Evolutionary conservation across 2,329 filamentous ascomycete genomes (phyloP), one percentile per base, ranked within the genome.

Genomic region (Sarocladium oryzae): DNA sequence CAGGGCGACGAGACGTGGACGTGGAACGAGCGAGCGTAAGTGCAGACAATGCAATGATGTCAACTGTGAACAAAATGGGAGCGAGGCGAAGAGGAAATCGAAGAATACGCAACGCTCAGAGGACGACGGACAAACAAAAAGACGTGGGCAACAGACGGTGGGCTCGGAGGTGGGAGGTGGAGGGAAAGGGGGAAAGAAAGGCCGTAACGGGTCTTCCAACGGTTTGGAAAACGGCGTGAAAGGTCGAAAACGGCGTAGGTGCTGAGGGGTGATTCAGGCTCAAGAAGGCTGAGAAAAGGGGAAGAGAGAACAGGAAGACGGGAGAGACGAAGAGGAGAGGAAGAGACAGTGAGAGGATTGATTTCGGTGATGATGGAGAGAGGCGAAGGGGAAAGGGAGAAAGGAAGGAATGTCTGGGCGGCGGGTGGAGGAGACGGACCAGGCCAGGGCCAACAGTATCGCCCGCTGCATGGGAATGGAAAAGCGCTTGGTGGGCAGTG

Each of bases 171-270:
- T 57, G 58, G 61, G 43, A 45, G 56, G 53, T 56, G 60, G 51
- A 51, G 56, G 63, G 59, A 60, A 30, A 66, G 67, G 63, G 63
- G 58, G 66, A 63, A 58, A n/a, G n/a, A 55, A 58, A 57, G 57
- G 55, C 52, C 43, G 43, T 48, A 13, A 33, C 43, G 26, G 24
- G 16, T 43, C 33, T 26, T 26, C 43, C 43, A 48, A 48, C 26
- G 43, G 24, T 33, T 18, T 23, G 43, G 43, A 32, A 20, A 48
- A 48, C 28, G 28, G 26, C 43, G 43, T 33, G n/a, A 11, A 48
- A 24, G n/a, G 26, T 48, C 26, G 43, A 32, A 23, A 16, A 20
- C 43, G 43, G 43, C 43, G 43, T 32, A 48, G 16, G 28, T 48
- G 43, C 43, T 48, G 43, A 48, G 43, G 33, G 43, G n/a, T 21